Evolutionary conservation across 1,139 yeast genomes (phyloP).

Genomic region (Nakaseomyces kungkrabaensis): DNA sequence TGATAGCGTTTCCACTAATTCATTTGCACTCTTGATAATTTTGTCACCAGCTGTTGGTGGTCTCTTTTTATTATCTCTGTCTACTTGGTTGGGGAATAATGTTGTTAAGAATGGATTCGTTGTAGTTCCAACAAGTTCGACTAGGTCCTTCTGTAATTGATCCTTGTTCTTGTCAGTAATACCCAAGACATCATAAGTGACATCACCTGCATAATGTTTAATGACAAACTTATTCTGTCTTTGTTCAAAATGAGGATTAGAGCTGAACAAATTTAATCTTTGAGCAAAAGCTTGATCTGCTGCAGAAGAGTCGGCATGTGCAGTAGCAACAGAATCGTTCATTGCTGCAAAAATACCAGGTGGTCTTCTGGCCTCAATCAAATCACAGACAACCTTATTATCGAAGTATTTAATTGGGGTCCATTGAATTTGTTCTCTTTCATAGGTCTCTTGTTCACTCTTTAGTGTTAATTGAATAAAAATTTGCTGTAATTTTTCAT

Average conservation of each 20-base stretch:
- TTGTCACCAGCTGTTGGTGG: constrained; percentile 98
- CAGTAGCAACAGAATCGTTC: constrained; percentile 96
- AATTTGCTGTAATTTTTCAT: constrained; percentile 93
- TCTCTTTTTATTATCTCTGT: constrained; percentile 66
- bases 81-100: constrained; percentile 69
- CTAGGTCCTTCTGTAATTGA: constrained; percentile 77
- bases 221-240: constrained; percentile 82
- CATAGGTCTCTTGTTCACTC: constrained; percentile 96
- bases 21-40: constrained; percentile 85
- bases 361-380: constrained; percentile 89
- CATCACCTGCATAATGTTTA: constrained; percentile 98
- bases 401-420: constrained; percentile 95
- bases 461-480: constrained; percentile 90
- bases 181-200: constrained; percentile 76
- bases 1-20: constrained; percentile 79
- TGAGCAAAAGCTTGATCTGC: constrained; percentile 96
- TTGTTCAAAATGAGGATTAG: constrained; percentile 81
- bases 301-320: constrained; percentile 94
- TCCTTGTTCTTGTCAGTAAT: constrained; percentile 98
- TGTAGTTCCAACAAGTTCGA: constrained; percentile 68
- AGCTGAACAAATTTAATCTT: constrained; percentile 73
- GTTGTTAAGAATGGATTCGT: constrained; percentile 53
- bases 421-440: constrained; percentile 93
- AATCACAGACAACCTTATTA: constrained; percentile 92
- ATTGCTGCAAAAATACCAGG: constrained; percentile 96